phyloP scores from a whole-genome alignment of 352 stramenopile genomes.

The Elongisporangium prolatum region DNA sequence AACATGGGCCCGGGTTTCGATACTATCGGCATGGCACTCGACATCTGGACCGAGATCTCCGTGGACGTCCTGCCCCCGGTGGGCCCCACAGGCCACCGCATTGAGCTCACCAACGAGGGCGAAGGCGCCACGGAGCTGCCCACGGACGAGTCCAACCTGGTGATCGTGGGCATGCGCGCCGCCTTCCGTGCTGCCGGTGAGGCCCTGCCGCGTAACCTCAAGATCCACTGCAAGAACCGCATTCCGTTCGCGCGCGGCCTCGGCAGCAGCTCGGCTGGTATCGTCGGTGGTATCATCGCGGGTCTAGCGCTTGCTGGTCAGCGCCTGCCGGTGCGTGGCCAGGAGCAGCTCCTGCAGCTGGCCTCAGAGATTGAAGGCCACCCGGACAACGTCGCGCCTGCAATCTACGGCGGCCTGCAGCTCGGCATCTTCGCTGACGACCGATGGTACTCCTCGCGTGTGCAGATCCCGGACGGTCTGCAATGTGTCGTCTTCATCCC shows the following conservation, averaged over 20 bases:
- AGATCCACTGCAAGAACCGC: conserved; percentile 97
- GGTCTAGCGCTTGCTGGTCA: conserved; percentile 97
- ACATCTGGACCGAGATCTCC: conserved; percentile 99
- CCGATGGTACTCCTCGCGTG: conserved; percentile 96
- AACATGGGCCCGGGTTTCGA: conserved; percentile 99
- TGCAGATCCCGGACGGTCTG: conserved; percentile 93
- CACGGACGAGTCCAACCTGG: conserved; percentile 88
- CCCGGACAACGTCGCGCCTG: conserved; percentile 98
- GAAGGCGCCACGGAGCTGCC: conserved; percentile 93
- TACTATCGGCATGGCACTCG: conserved; percentile 97
- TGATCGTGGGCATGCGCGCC: conserved; percentile 92
- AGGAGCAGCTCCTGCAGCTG: conserved; percentile 96
- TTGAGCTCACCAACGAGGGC: conserved; percentile 96
- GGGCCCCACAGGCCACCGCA: conserved; percentile 45
- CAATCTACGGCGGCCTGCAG: conserved; percentile 98
- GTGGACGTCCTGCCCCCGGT: conserved; percentile 77
- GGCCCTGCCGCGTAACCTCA: conserved; percentile 88
- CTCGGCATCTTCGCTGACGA: conserved; percentile 92
- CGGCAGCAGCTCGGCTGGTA: conserved; percentile 96
- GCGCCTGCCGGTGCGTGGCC: conserved; percentile 80
- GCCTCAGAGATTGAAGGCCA: conserved; percentile 98
- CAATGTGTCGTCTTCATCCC: conserved; percentile 99
- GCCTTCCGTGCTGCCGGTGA: conserved; percentile 95
- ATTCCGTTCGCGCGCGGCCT: conserved; percentile 97
- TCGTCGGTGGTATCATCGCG: conserved; percentile 98